These are phyloP conservation scores for Aspergillus ostianus DNA, from an alignment of 495 filamentous ascomycete species.

Conservation along the genomic window DNA sequence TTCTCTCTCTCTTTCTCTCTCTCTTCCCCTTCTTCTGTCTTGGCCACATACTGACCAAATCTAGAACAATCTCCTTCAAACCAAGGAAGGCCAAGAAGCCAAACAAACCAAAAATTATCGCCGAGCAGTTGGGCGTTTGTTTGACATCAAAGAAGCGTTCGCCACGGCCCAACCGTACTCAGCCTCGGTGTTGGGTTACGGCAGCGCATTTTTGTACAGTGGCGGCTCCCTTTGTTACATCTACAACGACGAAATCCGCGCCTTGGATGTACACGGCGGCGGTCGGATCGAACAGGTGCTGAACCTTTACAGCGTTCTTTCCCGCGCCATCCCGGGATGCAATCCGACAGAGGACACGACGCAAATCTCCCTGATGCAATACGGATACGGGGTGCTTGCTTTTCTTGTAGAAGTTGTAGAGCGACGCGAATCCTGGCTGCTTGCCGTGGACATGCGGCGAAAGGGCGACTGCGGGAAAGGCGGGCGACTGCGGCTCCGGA, in stretches of 20 bases:
- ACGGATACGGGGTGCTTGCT: conserved; percentile 59
- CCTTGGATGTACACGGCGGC: conserved; percentile 58
- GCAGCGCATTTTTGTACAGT: conserved; percentile 59
- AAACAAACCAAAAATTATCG: conserved; percentile 45
- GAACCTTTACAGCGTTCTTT: conserved; percentile 50
- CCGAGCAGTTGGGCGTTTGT: conserved; percentile 55
- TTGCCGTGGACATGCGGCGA: conserved; percentile 54
- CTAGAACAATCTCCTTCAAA: conserved; percentile 54
- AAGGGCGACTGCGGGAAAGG: conserved; percentile 20
- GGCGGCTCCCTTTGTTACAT: conserved; percentile 65
- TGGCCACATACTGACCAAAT: conserved; percentile 6
- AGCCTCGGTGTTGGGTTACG: conserved; percentile 57
- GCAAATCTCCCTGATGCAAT: conserved; percentile 60
- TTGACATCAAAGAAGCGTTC: conserved; percentile 61
- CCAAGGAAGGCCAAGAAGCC: conserved; percentile 58
- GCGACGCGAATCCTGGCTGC: conserved; percentile 48
- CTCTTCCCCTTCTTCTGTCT: background rate
- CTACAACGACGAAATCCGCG: conserved; percentile 54
- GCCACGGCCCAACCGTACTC: conserved; percentile 62
- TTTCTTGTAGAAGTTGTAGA: conserved; percentile 41
- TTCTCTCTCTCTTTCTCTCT: background rate
- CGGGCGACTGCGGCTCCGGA: conserved; percentile 37
- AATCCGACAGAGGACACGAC: conserved; percentile 33
- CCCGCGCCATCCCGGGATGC: conserved; percentile 27
- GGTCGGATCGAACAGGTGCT: conserved; percentile 56